Evolutionary conservation across 345 rosid species (phyloP).

Genomic region (Salix suchowensis): DNA sequence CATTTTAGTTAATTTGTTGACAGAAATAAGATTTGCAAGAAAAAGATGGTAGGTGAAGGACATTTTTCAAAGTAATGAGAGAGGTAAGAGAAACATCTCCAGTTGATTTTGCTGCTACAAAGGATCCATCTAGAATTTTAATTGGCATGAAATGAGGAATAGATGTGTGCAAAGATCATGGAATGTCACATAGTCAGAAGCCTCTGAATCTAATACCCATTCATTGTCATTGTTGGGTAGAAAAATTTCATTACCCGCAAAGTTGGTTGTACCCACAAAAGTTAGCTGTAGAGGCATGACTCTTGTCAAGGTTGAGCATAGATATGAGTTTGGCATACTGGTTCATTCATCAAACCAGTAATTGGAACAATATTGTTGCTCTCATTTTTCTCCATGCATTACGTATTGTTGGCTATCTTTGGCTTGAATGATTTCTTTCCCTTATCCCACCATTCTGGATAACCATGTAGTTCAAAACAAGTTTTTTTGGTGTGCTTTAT

Average conservation of each 20-base stretch:
- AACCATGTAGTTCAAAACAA: neutral
- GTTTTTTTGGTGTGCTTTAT: neutral
- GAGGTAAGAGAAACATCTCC: neutral
- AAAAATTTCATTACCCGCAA: neutral
- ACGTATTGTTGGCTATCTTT: neutral
- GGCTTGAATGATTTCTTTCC: neutral
- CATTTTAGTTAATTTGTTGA: neutral
- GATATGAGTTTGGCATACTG: neutral
- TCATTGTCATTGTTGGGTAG: neutral
- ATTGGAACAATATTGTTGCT: neutral
- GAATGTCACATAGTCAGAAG: neutral
- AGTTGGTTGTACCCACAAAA: neutral
- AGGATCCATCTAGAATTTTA: neutral
- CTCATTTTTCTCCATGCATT: neutral
- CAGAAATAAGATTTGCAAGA: neutral
- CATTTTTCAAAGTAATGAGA: neutral
- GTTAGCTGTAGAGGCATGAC: too few relatives aligned
- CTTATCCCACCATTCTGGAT: neutral
- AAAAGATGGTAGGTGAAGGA: neutral
- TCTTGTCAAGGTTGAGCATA: neutral
- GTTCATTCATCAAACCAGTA: neutral
- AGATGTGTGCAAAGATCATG: neutral
- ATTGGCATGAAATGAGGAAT: neutral
- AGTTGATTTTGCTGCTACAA: neutral
- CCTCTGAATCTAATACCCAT: neutral